phyloP scores from a whole-genome alignment of 768 basidiomycete genomes.

The Russula abietina region DNA sequence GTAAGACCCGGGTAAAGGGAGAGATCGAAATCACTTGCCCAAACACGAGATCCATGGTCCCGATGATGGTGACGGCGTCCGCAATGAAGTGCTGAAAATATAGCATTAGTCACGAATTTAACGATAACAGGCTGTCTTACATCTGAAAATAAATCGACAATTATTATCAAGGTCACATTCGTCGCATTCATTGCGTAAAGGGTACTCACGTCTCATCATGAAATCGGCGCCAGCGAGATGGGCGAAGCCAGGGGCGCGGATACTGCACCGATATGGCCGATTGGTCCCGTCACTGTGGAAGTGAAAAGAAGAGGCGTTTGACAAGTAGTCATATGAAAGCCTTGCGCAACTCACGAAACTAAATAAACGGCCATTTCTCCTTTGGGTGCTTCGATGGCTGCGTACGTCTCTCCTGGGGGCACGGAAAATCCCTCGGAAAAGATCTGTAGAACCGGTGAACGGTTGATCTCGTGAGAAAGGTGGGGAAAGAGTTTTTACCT shows the following conservation, averaged over 20 bases:
- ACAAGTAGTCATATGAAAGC: not conserved
- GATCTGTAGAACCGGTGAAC: conserved; percentile 43
- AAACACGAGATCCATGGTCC: conserved; percentile 97
- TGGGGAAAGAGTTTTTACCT: conserved; percentile 40
- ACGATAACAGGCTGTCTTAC: conserved; percentile 30
- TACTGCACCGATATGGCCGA: conserved; percentile 94
- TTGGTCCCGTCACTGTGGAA: conserved; percentile 78
- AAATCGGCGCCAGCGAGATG: conserved; percentile 96
- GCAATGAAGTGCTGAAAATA: conserved; percentile 72
- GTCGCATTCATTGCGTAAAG: conserved; percentile 13
- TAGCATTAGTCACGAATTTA: conserved; percentile 15
- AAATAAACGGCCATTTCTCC: conserved; percentile 99
- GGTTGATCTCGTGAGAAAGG: not conserved
- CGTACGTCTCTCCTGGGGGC: conserved; percentile 93
- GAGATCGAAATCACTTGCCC: conserved; percentile 52
- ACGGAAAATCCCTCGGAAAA: conserved; percentile 97
- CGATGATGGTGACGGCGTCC: conserved; percentile 94
- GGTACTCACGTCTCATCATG: conserved; percentile 85
- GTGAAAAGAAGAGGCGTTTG: conserved; percentile 3
- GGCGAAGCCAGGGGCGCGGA: conserved; percentile 93
- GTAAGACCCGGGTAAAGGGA: not conserved
- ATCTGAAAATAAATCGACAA: conserved; percentile 30
- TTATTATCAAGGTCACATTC: conserved; percentile 2
- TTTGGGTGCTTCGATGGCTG: conserved; percentile 96
- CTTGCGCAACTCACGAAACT: conserved; percentile 61